Evolutionary conservation across 805 yeast genomes (phyloP), one percentile per base, ranked within the genome.

Genomic region (Saccharomycopsis malanga): DNA sequence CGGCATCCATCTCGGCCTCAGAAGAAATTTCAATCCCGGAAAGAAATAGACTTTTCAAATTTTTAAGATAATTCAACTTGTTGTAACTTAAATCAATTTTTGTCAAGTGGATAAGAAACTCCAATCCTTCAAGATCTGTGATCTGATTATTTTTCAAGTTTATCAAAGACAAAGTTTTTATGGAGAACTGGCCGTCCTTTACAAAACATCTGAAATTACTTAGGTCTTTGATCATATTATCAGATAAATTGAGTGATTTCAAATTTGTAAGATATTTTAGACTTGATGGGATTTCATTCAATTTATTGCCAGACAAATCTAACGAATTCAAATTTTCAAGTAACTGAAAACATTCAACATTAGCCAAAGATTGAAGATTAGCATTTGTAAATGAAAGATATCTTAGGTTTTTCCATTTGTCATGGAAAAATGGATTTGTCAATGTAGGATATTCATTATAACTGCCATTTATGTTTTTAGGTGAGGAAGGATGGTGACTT

Each of bases 21-120:
- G n/a, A n/a, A n/a, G n/a, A n/a, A 12, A 44, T 36, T 39, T 39
- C 15, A 2, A 45, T 37, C 4, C 47, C 54, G 3, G 54, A 51
- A 57, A 55, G 51, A 61, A 65, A 54, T 56, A 77, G 39, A 54
- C 73, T 62, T 64, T 72, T 62, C 63, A 74, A 46, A 53, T 67
- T 54, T 51, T 59, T 55, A 4, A 74, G 51, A n/a, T 63, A 63
- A 0, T 57, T 44, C 22, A 78, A 57, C 37, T 54, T 58, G 53
- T 78, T 78, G 48, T 73, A 70, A 50, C 83, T 60, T 46, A 78
- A 58, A 57, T 78, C 83, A 15, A 77, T 59, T 49, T 75, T 77
- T 45, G 75, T 77, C 29, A 78, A 58, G 3, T 63, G 49, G 7
- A 44, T 45, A 48, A 77, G 59, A 44, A 62, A 59, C 42, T 76